These are phyloP conservation scores for Chrysoporthe cubensis DNA, from an alignment of 2,329 filamentous ascomycete species.

Conservation along the genomic window DNA sequence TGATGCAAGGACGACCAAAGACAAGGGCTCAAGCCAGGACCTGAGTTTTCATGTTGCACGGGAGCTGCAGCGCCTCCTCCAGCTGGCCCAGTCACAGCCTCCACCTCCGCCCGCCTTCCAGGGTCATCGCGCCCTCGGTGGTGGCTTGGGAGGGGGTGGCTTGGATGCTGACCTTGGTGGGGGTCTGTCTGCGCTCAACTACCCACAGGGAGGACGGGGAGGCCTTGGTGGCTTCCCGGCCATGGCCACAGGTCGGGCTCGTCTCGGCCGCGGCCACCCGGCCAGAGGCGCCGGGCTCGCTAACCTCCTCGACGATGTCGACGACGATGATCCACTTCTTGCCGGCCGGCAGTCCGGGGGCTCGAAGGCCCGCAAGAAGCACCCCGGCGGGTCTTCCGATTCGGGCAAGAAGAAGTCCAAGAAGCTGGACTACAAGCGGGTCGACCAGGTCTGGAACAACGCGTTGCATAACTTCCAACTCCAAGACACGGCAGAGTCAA, in stretches of 20 bases:
- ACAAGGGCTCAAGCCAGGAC: background rate
- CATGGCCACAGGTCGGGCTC: background rate
- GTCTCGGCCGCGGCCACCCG: background rate
- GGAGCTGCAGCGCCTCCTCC: conserved; percentile 14
- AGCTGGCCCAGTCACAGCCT: conserved; percentile 13
- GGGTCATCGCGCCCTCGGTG: background rate
- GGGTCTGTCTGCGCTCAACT: background rate
- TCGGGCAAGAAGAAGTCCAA: conserved; percentile 30
- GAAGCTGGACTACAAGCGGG: conserved; percentile 51
- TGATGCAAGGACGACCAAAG: background rate
- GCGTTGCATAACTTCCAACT: conserved; percentile 56
- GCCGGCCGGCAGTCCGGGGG: background rate
- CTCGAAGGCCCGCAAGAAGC: background rate
- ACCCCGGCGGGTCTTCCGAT: background rate
- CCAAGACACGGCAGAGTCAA: conserved; percentile 55
- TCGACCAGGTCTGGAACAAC: conserved; percentile 59
- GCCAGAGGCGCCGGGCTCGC: background rate
- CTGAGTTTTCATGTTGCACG: background rate
- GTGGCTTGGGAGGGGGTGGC: conserved; percentile 2
- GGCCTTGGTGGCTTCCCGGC: background rate
- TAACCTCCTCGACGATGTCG: background rate
- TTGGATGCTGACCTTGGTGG: conserved; percentile 1
- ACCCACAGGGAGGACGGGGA: background rate
- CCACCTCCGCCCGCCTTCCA: conserved; percentile 3
- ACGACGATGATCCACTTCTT: background rate